These are phyloP conservation scores for Endoconidiophora polonica DNA, from an alignment of 2,329 filamentous ascomycete genomes.

Conservation along the genomic window DNA sequence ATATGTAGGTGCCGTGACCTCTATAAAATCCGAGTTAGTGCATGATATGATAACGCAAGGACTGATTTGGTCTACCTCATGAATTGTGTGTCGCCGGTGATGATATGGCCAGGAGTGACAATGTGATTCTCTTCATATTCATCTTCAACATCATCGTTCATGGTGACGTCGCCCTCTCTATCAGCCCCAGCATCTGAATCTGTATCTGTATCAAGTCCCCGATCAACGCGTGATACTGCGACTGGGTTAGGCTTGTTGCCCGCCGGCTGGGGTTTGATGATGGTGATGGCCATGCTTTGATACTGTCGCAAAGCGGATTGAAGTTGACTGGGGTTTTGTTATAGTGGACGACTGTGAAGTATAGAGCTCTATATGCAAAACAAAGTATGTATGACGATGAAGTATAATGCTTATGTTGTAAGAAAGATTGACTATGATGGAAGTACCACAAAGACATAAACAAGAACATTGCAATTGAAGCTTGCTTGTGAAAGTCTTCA, in stretches of 20 bases:
- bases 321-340: no score
- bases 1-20: constrained; percentile 82
- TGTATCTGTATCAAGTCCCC: constrained; percentile 25
- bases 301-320: no score
- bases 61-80: constrained; percentile 46
- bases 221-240: constrained; percentile 15
- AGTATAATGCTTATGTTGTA: no score
- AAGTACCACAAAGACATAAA: no score
- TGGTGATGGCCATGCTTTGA: constrained; percentile 31
- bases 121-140: constrained; percentile 32
- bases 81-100: constrained; percentile 89
- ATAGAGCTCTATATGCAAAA: no score
- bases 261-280: constrained; percentile 26
- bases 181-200: constrained; percentile 31
- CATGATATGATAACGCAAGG: not conserved
- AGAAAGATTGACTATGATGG: no score
- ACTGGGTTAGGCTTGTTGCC: constrained; percentile 2
- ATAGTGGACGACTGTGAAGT: no score
- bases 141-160: constrained; percentile 19
- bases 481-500: no score
- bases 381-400: no score
- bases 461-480: no score
- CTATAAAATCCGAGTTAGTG: constrained; percentile 26
- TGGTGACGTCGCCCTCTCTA: constrained; percentile 28
- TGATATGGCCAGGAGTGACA: constrained; percentile 74